A percentile compares a stretch with the other conserved stretches of the same genome.
These are phyloP conservation scores for Teunomyces barrocoloradensis DNA, from an alignment of 805 yeast species.

Conservation along the genomic window DNA sequence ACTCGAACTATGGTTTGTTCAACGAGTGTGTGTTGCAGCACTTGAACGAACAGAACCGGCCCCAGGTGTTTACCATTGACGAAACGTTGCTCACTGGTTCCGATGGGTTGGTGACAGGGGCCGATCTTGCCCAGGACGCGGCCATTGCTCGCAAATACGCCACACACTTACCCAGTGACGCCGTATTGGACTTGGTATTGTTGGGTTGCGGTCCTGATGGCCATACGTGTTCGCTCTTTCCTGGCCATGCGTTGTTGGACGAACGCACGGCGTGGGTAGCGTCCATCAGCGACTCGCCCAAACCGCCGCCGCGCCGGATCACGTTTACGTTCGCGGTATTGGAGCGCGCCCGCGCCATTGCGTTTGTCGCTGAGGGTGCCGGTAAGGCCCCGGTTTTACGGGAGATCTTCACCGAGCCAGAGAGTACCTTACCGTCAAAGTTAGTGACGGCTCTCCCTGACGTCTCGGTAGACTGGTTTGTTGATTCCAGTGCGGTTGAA, in stretches of 20 bases:
- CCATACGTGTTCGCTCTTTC: slow-evolving; percentile 91
- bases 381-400: slow-evolving; percentile 73
- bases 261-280: slow-evolving; percentile 57
- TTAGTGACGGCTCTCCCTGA: slow-evolving; percentile 58
- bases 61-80: slow-evolving; percentile 65
- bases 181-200: slow-evolving; percentile 60
- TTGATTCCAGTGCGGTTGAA: slow-evolving; percentile 70
- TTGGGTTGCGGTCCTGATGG: slow-evolving; percentile 97
- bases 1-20: slow-evolving; percentile 84
- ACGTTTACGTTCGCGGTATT: slow-evolving; percentile 82
- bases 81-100: slow-evolving; percentile 55
- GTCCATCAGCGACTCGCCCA: slow-evolving; percentile 78
- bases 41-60: slow-evolving; percentile 45
- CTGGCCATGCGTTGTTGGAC: slow-evolving; percentile 67
- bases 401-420: slow-evolving; percentile 59
- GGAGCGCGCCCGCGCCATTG: slow-evolving; percentile 50
- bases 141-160: slow-evolving; percentile 65
- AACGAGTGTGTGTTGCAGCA: slow-evolving; percentile 57
- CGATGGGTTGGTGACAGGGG: slow-evolving; percentile 42
- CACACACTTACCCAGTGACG: slow-evolving; percentile 47
- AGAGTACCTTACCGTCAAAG: slow-evolving; percentile 63
- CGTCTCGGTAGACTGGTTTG: slow-evolving; percentile 75
- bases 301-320: slow-evolving; percentile 91
- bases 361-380: slow-evolving; percentile 88
- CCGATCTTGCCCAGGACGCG: slow-evolving; percentile 44